Evolutionary conservation across 495 filamentous ascomycete species (phyloP).

Genomic region (Penicillium ochrochloron): DNA sequence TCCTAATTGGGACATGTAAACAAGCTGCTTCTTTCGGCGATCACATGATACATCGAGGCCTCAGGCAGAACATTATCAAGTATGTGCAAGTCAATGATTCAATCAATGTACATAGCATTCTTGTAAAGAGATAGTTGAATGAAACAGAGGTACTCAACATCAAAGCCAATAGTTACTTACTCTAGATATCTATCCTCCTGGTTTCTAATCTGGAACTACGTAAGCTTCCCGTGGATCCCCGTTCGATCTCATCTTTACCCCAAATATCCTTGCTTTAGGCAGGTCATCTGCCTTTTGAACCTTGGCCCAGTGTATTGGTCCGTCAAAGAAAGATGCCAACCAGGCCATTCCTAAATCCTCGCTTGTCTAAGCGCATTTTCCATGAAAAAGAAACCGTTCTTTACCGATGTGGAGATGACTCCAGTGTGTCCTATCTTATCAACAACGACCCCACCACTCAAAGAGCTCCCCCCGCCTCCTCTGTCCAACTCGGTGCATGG

Average conservation of each 20-base stretch:
- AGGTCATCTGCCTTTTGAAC: neutral
- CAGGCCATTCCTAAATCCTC: neutral
- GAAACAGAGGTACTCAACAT: no score
- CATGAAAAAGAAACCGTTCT: neutral
- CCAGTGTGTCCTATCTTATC: constrained; percentile 28
- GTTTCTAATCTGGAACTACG: neutral
- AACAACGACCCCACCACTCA: constrained; percentile 17
- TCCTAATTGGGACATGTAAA: constrained; percentile 32
- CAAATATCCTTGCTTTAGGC: neutral
- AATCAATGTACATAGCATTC: neutral
- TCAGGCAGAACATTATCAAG: neutral
- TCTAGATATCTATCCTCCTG: no score
- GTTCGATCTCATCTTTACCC: neutral
- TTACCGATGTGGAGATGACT: constrained; percentile 15
- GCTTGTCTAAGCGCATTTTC: neutral
- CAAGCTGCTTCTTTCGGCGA: constrained; percentile 30
- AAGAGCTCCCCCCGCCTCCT: constrained; percentile 8
- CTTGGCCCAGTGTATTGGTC: neutral
- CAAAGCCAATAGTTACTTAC: no score
- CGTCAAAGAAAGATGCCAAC: neutral
- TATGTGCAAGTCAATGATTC: neutral
- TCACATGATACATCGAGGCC: constrained; percentile 17
- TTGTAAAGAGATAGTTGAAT: neutral
- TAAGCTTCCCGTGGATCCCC: neutral
- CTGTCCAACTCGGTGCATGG: constrained; percentile 5